Evolutionary conservation across 139 green algal genomes (phyloP).

Genomic region (Yamagishiella unicocca): DNA sequence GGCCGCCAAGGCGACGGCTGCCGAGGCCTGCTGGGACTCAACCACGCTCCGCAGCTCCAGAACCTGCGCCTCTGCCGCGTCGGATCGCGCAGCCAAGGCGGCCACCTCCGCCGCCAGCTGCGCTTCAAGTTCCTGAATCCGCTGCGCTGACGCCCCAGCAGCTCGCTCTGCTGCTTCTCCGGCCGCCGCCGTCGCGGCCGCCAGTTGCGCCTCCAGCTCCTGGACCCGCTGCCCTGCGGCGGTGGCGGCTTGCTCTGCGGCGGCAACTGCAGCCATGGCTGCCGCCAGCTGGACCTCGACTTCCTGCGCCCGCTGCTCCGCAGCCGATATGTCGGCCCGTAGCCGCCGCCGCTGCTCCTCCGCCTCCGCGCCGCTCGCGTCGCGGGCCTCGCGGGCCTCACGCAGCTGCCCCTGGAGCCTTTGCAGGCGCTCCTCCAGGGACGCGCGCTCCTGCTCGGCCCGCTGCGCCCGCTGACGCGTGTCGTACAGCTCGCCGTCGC

Average conservation of each 20-base stretch:
- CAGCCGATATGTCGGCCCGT: not conserved
- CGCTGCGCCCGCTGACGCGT: slow-evolving; percentile 38
- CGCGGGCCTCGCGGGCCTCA: slow-evolving; percentile 9
- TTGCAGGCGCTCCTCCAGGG: slow-evolving; percentile 32
- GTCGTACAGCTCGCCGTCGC: slow-evolving; percentile 47
- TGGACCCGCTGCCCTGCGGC: not conserved
- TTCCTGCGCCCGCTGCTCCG: not conserved
- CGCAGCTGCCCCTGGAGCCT: slow-evolving; percentile 33
- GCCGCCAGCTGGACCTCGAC: slow-evolving; percentile 15
- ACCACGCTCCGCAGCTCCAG: not conserved
- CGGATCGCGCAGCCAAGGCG: not conserved
- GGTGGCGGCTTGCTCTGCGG: not conserved
- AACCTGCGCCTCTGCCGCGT: not conserved
- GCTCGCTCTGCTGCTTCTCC: not conserved
- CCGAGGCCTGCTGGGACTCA: not conserved
- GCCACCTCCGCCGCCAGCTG: not conserved
- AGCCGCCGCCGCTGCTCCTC: slow-evolving; percentile 15
- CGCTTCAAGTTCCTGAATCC: not conserved
- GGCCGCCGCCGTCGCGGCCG: not conserved
- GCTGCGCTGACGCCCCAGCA: not conserved
- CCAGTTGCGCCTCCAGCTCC: not conserved
- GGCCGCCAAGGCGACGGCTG: not conserved
- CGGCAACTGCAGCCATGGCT: not conserved
- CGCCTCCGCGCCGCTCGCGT: not conserved
- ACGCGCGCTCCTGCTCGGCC: slow-evolving; percentile 31